Conservation (phyloP, 2,329 filamentous ascomycete species). For the Venturia effusa region DNA sequence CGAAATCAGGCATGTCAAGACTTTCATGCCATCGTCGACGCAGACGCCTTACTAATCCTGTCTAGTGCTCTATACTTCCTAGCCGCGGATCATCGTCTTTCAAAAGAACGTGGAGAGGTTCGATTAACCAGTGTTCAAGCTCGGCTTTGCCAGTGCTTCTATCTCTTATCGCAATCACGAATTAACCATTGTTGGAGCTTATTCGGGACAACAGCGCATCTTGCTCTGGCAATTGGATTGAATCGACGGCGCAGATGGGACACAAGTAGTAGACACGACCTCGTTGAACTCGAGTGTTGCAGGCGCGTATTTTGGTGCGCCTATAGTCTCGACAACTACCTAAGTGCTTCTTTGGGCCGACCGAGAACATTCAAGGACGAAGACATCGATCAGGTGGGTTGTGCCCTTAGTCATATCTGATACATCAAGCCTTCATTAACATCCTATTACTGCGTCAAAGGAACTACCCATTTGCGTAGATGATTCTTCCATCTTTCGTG, state of each 20-base stretch:
- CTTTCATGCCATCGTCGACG: background rate
- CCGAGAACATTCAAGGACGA: conserved; percentile 26
- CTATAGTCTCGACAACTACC: conserved; percentile 29
- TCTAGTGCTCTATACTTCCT: conserved; percentile 18
- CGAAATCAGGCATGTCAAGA: background rate
- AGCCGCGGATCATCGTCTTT: conserved; percentile 22
- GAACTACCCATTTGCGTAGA: conserved; percentile 19
- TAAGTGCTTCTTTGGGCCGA: conserved; percentile 28
- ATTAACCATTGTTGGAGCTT: conserved; percentile 28
- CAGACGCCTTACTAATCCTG: background rate
- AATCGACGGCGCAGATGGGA: conserved; percentile 20
- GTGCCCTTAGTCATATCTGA: too few relatives aligned
- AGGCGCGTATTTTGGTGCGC: conserved; percentile 29
- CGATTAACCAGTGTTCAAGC: conserved; percentile 29
- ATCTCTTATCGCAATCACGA: conserved; percentile 26
- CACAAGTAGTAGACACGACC: conserved; percentile 13
- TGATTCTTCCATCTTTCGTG: conserved; percentile 21
- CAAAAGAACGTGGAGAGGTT: conserved; percentile 23
- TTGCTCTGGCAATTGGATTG: conserved; percentile 26
- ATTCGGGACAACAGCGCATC: conserved; percentile 26
- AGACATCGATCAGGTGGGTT: conserved; percentile 19
- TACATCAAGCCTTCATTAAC: background rate
- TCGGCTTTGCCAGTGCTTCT: conserved; percentile 29
- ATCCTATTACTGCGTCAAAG: background rate
- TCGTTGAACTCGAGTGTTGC: conserved; percentile 21